Conservation (phyloP, 129 eudicot species). For the Flaveria sonorensis region DNA sequence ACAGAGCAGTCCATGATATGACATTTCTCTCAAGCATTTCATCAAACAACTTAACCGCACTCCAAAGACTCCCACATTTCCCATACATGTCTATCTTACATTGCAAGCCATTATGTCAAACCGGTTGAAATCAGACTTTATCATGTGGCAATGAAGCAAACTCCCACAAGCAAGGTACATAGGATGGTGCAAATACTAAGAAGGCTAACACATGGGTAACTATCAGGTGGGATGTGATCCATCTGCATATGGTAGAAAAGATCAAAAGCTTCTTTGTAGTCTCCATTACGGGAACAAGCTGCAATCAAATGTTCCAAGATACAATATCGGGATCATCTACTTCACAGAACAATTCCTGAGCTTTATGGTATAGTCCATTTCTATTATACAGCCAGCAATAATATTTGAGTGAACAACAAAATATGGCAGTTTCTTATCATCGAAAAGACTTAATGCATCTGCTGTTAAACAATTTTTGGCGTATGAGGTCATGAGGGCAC, state of each 20-base stretch:
- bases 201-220: slow-evolving; percentile 51
- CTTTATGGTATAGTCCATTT: slow-evolving; percentile 56
- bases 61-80: slow-evolving; percentile 49
- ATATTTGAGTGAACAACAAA: slow-evolving; percentile 60
- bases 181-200: slow-evolving; percentile 56
- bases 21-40: slow-evolving; percentile 43
- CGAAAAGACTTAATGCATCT: slow-evolving; percentile 55
- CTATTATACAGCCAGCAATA: slow-evolving; percentile 66
- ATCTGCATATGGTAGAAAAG: slow-evolving; percentile 41
- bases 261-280: slow-evolving; percentile 39
- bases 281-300: slow-evolving; percentile 45
- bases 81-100: slow-evolving; percentile 54
- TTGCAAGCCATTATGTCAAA: slow-evolving; percentile 62
- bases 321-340: slow-evolving; percentile 62
- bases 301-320: slow-evolving; percentile 72
- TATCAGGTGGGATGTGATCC: slow-evolving; percentile 36
- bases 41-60: slow-evolving; percentile 41
- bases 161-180: slow-evolving; percentile 61
- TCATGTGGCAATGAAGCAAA: slow-evolving; percentile 61
- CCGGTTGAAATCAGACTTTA: slow-evolving; percentile 41
- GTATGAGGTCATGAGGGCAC: slow-evolving; percentile 70
- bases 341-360: slow-evolving; percentile 62
- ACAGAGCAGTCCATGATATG: slow-evolving; percentile 57
- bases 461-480: slow-evolving; percentile 53
- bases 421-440: slow-evolving; percentile 29